Conservation (phyloP, 2,329 filamentous ascomycete species). For the Akanthomyces muscarius region DNA sequence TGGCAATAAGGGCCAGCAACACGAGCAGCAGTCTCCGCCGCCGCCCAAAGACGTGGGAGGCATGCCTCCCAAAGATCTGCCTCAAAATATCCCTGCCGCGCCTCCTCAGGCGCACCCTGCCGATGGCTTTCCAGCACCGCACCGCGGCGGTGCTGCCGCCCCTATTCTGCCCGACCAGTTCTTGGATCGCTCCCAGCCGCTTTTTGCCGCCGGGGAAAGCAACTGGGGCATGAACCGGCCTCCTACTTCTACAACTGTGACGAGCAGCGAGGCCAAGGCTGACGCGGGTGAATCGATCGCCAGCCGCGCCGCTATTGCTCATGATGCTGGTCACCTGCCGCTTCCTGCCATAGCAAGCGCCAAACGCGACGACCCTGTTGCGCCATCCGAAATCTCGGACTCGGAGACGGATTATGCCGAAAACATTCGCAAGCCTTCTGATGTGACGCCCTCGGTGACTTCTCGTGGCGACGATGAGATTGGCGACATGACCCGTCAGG, state of each 20-base stretch:
- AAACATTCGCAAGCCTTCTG: not conserved
- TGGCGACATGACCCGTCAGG: not conserved
- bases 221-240: not conserved
- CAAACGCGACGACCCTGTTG: not conserved
- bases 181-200: not conserved
- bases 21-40: not conserved
- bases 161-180: not conserved
- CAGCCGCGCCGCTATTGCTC: not conserved
- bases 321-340: not conserved
- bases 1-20: not conserved
- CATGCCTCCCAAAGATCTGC: not conserved
- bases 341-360: not conserved
- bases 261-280: not conserved
- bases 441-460: not conserved
- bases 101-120: not conserved
- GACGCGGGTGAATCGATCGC: not conserved
- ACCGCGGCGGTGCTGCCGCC: not conserved
- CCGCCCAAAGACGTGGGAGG: not conserved
- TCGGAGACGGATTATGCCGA: not conserved
- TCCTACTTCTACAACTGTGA: conserved; percentile 1
- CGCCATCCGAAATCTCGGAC: conserved; percentile 5
- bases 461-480: not conserved
- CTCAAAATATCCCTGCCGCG: conserved; percentile 2
- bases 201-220: not conserved
- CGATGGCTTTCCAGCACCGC: not conserved